Base-by-base conservation (phyloP, 495 filamentous ascomycete genomes). In the Xylaria palmicola region DNA sequence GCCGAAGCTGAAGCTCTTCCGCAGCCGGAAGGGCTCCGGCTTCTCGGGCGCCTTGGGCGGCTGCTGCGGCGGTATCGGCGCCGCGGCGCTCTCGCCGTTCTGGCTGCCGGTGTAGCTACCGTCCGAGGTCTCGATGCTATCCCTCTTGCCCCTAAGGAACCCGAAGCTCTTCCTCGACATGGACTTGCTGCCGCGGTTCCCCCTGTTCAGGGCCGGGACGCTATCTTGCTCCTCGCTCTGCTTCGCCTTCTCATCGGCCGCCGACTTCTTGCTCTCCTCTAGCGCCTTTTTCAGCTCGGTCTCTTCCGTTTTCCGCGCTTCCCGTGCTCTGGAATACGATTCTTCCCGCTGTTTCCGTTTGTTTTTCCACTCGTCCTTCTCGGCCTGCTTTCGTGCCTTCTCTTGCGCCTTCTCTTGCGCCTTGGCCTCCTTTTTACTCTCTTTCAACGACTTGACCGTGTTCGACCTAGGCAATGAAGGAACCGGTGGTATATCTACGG, bases 301-400 rank as follows among this genome's bases (percentile, higher is more conserved):
- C 6, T 75, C 69, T 57, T 81, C 76, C 6, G 54, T 64, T 55
- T 65, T 69, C 1, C 68, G 67, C 15, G 68, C 62, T 49, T 79
- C 76, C 8, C 75, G 72, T 22, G 68, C 27, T 54, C 67, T 65
- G 1, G 65, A 59, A 5, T 65, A 64, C 6, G 65, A 63, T 27
- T 82, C 77, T 34, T 68, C 65, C 20, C 72, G 74, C 61, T 76
- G 69, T 61, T 79, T 80, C 40, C 77, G 74, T 24, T 90, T 85
- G 10, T 81, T 66, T 30, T 90, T 89, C 63, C 86, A 88, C 57
- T 85, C 79, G 39, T 84, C 85, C 62, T 84, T 83, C 64, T 88
- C 83, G 1, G 84, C 83, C 9, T 61, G 20, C 19, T 66, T 72
- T 9, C 62, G 65, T 4, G 78, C 80, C 66, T 86, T 90, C 56